Base-by-base conservation (phyloP, 305 asterid genomes). In the Andrographis paniculata region DNA sequence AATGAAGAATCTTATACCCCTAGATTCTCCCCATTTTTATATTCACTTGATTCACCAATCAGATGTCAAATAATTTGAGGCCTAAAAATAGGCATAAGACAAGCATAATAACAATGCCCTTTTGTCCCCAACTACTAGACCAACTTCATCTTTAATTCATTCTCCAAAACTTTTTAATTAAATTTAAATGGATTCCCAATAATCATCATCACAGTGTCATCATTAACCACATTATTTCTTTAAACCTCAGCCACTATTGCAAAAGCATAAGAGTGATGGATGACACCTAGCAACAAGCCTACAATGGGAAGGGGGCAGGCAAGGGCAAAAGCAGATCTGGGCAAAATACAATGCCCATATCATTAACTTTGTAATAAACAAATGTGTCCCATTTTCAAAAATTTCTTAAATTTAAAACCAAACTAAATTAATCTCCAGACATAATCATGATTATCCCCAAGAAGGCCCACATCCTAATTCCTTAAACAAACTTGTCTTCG, bases 371-470 rank as follows among this genome's bases (percentile, higher is more conserved):
- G 61, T 59, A 56, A 60, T 64, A 73, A 51, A 58, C 59, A 45
- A 68, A 68, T 49, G 68, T 56, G 8, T 60, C 63, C 76, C 53
- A 59, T 56, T 20, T 66, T 60, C 52, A 62, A 65, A 56, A 48
- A 50, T 42, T 42, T 33, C 13, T 14, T 64, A 56, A 47, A 50
- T 48, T 56, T 58, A 52, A 42, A n/a, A n/a, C n/a, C 22, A 40
- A 17, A 14, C 23, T 36, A 37, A 48, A 56, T 60, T 47, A 67
- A 59, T 54, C 58, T 42, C 55, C 45, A 42, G 71, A 63, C 84
- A 75, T 39, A 64, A 78, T 73, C 77, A 72, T 69, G 54, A 54
- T 60, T 49, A 47, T 43, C 55, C 61, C 38, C 47, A 56, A 55
- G n/a, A n/a, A n/a, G n/a, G 46, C 75, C 71, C 64, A 67, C 78